Evolutionary conservation across 495 filamentous ascomycete genomes (phyloP).

Genomic region (Xylaria curta): DNA sequence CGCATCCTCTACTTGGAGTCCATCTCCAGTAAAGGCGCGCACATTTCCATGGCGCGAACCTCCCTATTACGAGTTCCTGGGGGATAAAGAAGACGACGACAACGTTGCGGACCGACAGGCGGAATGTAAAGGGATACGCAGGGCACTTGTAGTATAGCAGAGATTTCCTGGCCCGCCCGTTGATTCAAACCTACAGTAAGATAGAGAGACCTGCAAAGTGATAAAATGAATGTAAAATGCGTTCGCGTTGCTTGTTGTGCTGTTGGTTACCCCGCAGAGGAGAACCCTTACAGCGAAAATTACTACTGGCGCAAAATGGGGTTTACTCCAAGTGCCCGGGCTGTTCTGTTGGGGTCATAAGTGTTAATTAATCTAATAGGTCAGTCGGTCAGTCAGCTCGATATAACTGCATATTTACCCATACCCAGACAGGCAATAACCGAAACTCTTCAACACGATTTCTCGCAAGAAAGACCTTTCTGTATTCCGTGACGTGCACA

Average conservation of each 20-base stretch:
- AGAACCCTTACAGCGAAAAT: slow-evolving; percentile 1
- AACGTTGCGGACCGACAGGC: too few relatives aligned
- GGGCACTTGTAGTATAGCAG: too few relatives aligned
- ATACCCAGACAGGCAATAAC: background rate
- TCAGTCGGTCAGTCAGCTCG: background rate
- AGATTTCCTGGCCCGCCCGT: too few relatives aligned
- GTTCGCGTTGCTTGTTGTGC: background rate
- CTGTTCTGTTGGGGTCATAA: background rate
- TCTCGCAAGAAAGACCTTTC: background rate
- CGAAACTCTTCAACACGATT: background rate
- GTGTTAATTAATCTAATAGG: background rate
- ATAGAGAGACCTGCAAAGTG: too few relatives aligned
- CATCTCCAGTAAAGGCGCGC: too few relatives aligned
- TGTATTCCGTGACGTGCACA: background rate
- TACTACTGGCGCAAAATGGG: background rate
- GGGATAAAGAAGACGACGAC: too few relatives aligned
- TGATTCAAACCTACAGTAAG: too few relatives aligned
- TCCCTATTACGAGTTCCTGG: too few relatives aligned
- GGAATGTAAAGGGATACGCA: too few relatives aligned
- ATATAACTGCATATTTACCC: background rate
- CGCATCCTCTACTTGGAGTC: too few relatives aligned
- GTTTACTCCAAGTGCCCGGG: background rate
- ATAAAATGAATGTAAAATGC: too few relatives aligned
- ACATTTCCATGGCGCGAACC: too few relatives aligned
- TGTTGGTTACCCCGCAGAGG: slow-evolving; percentile 18